Evolutionary conservation across 2,329 filamentous ascomycete genomes (phyloP).

Genomic region (Cladosporium austrohemisphaericum): DNA sequence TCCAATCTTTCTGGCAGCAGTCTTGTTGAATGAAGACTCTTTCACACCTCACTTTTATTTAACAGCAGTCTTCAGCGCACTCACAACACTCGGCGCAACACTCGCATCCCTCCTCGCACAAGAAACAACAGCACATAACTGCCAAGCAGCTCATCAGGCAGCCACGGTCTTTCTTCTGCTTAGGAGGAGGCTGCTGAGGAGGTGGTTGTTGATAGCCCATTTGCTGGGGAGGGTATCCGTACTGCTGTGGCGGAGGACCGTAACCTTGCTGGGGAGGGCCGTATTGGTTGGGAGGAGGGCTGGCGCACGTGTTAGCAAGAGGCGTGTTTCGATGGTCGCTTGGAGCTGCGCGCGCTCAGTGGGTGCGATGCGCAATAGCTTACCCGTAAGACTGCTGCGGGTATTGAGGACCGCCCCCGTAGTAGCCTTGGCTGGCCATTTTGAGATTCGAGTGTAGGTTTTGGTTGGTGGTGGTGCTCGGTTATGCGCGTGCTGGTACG

Average conservation of each 20-base stretch:
- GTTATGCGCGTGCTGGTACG: neutral
- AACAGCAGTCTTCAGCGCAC: slow-evolving; percentile 41
- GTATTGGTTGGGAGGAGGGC: slow-evolving; percentile 26
- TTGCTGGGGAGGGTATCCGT: slow-evolving; percentile 30
- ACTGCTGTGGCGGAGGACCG: slow-evolving; percentile 33
- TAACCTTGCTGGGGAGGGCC: slow-evolving; percentile 24
- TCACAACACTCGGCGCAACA: slow-evolving; percentile 61
- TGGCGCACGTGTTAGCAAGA: slow-evolving; percentile 3
- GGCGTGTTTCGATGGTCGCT: neutral
- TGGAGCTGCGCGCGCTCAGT: neutral
- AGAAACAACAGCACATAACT: slow-evolving; percentile 60
- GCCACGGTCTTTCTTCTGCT: slow-evolving; percentile 47
- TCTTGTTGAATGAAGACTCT: neutral
- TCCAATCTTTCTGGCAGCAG: too few species aligned
- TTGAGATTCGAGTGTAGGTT: slow-evolving; percentile 14
- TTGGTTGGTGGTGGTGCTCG: slow-evolving; percentile 3
- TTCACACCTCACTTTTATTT: slow-evolving; percentile 8
- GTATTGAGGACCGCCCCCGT: slow-evolving; percentile 34
- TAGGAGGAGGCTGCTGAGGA: slow-evolving; percentile 47
- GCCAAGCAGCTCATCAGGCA: slow-evolving; percentile 54
- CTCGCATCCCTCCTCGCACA: slow-evolving; percentile 62
- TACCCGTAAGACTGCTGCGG: slow-evolving; percentile 39
- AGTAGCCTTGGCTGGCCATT: slow-evolving; percentile 45
- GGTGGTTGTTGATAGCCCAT: slow-evolving; percentile 26
- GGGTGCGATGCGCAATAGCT: slow-evolving; percentile 13